A percentile compares a stretch with the other conserved stretches of the same genome.
Conservation (phyloP, 1,284 basidiomycete species). For the Trametes hirsuta region DNA sequence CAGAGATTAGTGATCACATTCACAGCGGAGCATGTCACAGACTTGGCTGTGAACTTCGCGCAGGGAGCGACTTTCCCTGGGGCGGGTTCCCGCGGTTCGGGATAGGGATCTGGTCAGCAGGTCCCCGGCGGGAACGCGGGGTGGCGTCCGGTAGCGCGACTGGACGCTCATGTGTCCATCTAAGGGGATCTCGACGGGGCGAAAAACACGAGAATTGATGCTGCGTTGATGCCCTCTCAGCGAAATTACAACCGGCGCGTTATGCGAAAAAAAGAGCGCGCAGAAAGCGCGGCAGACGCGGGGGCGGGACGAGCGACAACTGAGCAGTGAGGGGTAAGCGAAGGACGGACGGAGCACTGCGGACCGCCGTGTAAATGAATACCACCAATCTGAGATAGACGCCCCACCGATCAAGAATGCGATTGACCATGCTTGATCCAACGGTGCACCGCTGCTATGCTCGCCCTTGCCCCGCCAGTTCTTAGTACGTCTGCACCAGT, state of each 20-base stretch:
- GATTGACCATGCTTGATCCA: too few relatives aligned
- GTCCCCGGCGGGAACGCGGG: constrained; percentile 17
- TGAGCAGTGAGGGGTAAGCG: not conserved
- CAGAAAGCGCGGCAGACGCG: not conserved
- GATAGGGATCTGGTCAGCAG: constrained; percentile 18
- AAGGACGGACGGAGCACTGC: constrained; percentile 1
- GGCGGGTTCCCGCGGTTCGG: constrained; percentile 18
- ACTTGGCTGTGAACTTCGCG: constrained; percentile 9
- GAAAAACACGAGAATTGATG: constrained; percentile 10
- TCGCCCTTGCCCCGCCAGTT: too few relatives aligned
- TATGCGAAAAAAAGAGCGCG: not conserved
- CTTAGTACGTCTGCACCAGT: too few relatives aligned
- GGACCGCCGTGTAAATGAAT: constrained; percentile 15
- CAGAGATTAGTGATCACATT: constrained; percentile 21
- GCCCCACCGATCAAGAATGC: not conserved
- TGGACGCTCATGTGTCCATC: constrained; percentile 21
- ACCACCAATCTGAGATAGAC: constrained; percentile 9
- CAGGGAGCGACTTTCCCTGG: constrained; percentile 15
- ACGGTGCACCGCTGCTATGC: too few relatives aligned
- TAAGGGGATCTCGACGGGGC: constrained; percentile 4
- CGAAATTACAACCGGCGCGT: not conserved
- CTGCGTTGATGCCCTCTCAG: constrained; percentile 3
- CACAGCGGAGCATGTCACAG: constrained; percentile 9
- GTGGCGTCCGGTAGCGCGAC: constrained; percentile 10
- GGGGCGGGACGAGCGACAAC: not conserved